Evolutionary conservation across 140 eudicot species (phyloP).

Genomic region (Cichorium intybus): DNA sequence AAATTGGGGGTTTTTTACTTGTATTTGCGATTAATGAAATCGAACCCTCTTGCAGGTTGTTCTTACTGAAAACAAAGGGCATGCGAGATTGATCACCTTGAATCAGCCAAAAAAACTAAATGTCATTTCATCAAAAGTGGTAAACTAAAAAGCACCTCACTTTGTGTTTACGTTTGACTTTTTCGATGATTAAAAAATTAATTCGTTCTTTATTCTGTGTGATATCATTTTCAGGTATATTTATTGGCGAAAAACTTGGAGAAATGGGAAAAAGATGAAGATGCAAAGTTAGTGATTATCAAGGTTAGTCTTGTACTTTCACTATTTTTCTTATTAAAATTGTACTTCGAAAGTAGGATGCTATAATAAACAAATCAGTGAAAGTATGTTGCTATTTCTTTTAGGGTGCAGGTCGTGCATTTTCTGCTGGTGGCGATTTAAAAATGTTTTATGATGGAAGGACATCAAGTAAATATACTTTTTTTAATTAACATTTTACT

Average conservation of each 20-base stretch:
- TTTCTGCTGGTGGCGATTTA: conserved; percentile 96
- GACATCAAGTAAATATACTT: conserved; percentile 40
- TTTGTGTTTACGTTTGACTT: background rate
- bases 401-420: conserved; percentile 97
- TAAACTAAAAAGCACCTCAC: conserved; percentile 2
- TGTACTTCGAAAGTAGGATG: too few species aligned
- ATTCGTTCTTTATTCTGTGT: background rate
- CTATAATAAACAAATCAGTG: too few species aligned
- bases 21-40: conserved; percentile 4
- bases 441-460: conserved; percentile 83
- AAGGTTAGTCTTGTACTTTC: conserved; percentile 42
- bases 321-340: too few species aligned
- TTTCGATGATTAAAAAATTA: background rate
- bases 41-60: conserved; percentile 52
- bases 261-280: conserved; percentile 83
- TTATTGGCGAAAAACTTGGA: conserved; percentile 70
- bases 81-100: conserved; percentile 77
- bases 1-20: conserved; percentile 3
- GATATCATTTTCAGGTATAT: conserved; percentile 65
- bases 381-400: too few species aligned
- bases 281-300: conserved; percentile 67
- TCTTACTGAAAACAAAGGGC: conserved; percentile 61
- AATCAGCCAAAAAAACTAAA: conserved; percentile 87
- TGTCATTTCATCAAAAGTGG: conserved; percentile 75
- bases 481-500: background rate